phyloP scores from a whole-genome alignment of 768 basidiomycete genomes.

The Omphalotus guepiniiformis region DNA sequence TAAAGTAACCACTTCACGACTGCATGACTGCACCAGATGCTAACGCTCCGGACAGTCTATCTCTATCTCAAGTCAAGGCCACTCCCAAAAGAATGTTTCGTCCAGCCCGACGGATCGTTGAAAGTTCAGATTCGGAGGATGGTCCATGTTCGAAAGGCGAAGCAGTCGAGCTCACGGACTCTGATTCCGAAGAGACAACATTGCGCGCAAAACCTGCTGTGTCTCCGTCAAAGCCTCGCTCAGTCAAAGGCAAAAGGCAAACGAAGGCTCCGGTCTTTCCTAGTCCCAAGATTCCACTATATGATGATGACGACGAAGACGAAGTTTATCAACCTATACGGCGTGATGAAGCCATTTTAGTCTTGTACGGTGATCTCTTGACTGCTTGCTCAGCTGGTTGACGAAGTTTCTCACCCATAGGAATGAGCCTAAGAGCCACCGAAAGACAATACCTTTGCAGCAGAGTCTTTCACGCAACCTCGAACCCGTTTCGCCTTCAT shows the following conservation, averaged over 20 bases:
- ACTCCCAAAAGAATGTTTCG: slow-evolving; percentile 11
- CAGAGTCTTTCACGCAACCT: slow-evolving; percentile 7
- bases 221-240: not conserved
- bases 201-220: not conserved
- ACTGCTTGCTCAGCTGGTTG: not conserved
- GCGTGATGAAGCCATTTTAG: slow-evolving; percentile 25
- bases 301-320: slow-evolving; percentile 11
- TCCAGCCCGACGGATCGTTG: slow-evolving; percentile 26
- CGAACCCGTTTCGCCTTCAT: slow-evolving; percentile 6
- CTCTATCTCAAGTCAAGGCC: too few relatives aligned
- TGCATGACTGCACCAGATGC: too few relatives aligned
- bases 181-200: slow-evolving; percentile 7
- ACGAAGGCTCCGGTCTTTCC: not conserved
- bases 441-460: slow-evolving; percentile 36
- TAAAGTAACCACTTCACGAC: too few relatives aligned
- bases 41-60: too few relatives aligned
- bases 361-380: slow-evolving; percentile 35
- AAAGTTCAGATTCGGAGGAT: slow-evolving; percentile 30
- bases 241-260: not conserved
- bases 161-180: slow-evolving; percentile 20
- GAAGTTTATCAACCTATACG: not conserved
- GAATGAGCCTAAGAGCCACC: slow-evolving; percentile 47
- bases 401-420: slow-evolving; percentile 12
- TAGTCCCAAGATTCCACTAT: slow-evolving; percentile 1
- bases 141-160: slow-evolving; percentile 20